phyloP scores from a whole-genome alignment of 768 basidiomycete species.

The Xerocomus brunneocitrinus region DNA sequence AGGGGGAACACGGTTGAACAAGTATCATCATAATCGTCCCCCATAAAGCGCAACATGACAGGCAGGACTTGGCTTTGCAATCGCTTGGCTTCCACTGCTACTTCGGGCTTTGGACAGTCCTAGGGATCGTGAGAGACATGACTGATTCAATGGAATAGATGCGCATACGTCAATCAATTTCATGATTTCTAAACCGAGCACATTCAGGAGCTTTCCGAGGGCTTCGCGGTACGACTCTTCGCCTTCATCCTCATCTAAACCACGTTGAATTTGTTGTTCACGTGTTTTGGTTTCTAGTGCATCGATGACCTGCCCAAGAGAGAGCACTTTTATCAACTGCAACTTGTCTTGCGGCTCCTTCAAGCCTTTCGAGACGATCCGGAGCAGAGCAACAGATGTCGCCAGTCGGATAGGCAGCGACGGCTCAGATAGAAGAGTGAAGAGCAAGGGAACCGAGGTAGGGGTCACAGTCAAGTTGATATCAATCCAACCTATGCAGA shows the following conservation, averaged over 20 bases:
- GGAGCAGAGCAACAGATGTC: conserved; percentile 71
- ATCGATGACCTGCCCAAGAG: conserved; percentile 76
- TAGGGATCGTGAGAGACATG: conserved; percentile 24
- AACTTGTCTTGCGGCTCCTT: conserved; percentile 90
- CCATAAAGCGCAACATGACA: conserved; percentile 81
- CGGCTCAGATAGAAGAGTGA: conserved; percentile 73
- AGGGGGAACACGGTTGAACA: conserved; percentile 81
- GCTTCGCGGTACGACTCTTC: conserved; percentile 88
- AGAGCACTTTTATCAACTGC: conserved; percentile 83
- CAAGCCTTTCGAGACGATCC: conserved; percentile 88
- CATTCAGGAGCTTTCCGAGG: conserved; percentile 78
- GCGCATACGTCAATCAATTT: conserved; percentile 72
- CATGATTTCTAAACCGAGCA: conserved; percentile 74
- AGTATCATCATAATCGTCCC: conserved; percentile 87
- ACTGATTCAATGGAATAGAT: neutral
- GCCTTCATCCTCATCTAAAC: conserved; percentile 75
- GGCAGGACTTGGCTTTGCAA: conserved; percentile 70
- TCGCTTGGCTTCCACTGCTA: conserved; percentile 59
- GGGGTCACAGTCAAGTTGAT: conserved; percentile 94
- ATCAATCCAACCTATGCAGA: conserved; percentile 85
- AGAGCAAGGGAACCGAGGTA: conserved; percentile 78
- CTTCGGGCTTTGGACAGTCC: conserved; percentile 57
- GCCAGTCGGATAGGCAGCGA: conserved; percentile 79
- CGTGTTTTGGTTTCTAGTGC: conserved; percentile 77
- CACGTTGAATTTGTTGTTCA: conserved; percentile 58